These are phyloP conservation scores for Phytophthora litchii DNA, from an alignment of 352 stramenopile genomes.

Conservation along the genomic window DNA sequence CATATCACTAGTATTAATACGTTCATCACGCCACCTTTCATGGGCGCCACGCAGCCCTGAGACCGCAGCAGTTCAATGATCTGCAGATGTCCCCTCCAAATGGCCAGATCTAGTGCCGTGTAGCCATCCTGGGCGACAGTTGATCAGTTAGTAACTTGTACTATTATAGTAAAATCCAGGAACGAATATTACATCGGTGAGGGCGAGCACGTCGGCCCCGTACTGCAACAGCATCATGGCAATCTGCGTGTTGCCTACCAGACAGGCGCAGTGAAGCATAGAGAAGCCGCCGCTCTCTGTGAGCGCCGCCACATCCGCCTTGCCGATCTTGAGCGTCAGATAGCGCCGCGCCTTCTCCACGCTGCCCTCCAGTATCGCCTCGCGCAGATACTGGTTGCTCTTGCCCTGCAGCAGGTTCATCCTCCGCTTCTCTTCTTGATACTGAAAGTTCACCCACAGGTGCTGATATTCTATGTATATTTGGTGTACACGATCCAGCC, in stretches of 20 bases:
- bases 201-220: constrained; percentile 71
- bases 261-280: constrained; percentile 79
- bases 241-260: constrained; percentile 85
- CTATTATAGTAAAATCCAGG: no score
- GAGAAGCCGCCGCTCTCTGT: constrained; percentile 83
- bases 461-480: constrained; percentile 17
- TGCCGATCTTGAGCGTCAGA: constrained; percentile 85
- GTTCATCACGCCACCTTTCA: constrained; percentile 62
- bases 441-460: neutral
- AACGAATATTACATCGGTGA: constrained; percentile 61
- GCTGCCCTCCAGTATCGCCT: constrained; percentile 83
- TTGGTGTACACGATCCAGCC: constrained; percentile 3
- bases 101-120: constrained; percentile 77
- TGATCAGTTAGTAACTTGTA: neutral
- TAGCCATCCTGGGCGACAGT: constrained; percentile 67
- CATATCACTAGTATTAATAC: neutral
- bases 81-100: constrained; percentile 83
- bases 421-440: constrained; percentile 1
- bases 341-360: constrained; percentile 83
- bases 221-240: constrained; percentile 89
- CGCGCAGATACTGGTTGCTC: constrained; percentile 86
- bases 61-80: constrained; percentile 85
- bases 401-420: constrained; percentile 89
- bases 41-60: constrained; percentile 78
- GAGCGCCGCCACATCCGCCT: constrained; percentile 76